Evolutionary conservation across 495 filamentous ascomycete genomes (phyloP).

Genomic region (Emericellopsis terricola): DNA sequence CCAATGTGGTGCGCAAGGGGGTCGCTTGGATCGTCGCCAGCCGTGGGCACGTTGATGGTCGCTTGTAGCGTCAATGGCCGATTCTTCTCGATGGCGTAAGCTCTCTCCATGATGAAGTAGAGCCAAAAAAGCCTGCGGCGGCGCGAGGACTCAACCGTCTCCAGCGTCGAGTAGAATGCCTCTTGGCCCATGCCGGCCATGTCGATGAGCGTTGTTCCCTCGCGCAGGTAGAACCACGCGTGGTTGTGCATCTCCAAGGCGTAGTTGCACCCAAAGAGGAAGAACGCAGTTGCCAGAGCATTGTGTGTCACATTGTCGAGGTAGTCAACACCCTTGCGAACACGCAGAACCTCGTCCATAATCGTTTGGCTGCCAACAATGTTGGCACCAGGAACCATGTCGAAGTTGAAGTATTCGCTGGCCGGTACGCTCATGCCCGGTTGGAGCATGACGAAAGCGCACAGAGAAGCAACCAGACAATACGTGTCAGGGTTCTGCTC

Average conservation of each 20-base stretch:
- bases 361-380: slow-evolving; percentile 41
- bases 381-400: slow-evolving; percentile 32
- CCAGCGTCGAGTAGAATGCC: slow-evolving; percentile 34
- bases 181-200: slow-evolving; percentile 45
- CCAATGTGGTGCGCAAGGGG: slow-evolving; percentile 29
- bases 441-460: slow-evolving; percentile 74
- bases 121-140: slow-evolving; percentile 52
- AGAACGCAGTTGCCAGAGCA: slow-evolving; percentile 60
- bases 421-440: slow-evolving; percentile 47
- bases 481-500: slow-evolving; percentile 56
- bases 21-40: slow-evolving; percentile 44
- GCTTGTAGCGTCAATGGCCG: slow-evolving; percentile 39
- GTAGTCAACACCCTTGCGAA: slow-evolving; percentile 57
- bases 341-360: slow-evolving; percentile 56
- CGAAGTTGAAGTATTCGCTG: slow-evolving; percentile 31
- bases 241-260: slow-evolving; percentile 53
- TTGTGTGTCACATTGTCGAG: slow-evolving; percentile 51
- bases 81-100: slow-evolving; percentile 64
- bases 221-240: slow-evolving; percentile 56
- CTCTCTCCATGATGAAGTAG: slow-evolving; percentile 48
- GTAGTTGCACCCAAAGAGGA: slow-evolving; percentile 60
- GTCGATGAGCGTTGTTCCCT: slow-evolving; percentile 45
- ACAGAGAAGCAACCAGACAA: slow-evolving; percentile 60
- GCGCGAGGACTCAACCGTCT: slow-evolving; percentile 32
- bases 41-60: slow-evolving; percentile 44